Evolutionary conservation across 495 filamentous ascomycete species (phyloP), one percentile per base, ranked within the genome.

Genomic region (Penicillium bovifimosum): DNA sequence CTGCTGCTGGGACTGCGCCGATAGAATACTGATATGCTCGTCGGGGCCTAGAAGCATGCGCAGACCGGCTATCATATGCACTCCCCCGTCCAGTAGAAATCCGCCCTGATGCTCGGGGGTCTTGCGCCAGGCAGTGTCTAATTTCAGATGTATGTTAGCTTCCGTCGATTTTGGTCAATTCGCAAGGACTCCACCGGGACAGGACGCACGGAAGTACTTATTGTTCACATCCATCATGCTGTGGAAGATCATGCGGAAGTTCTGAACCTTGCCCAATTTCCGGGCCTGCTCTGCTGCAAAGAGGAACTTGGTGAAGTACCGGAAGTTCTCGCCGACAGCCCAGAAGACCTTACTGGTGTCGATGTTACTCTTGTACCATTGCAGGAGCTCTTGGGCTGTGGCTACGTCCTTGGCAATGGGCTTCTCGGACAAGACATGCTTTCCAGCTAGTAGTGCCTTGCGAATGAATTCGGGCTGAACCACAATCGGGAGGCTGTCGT

Each of bases 391-490:
- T 33, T 74, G 71, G 8, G 85, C 88, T 0, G 79, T 72, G 2
- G 74, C 70, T 16, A 89, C 58, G 61, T 89, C 81, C 58, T 79
- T 77, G 0, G 87, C 87, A 34, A 92, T 80, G 14, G 89, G 88
- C 65, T 93, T 95, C 67, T 95, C 89, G n/a, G 84, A 84, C 0
- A 92, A 68, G 6, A 92, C 88, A 66, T 90, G 87, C 56, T 93
- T 93, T 18, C 85, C 83, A 1, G 86, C 86, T 0, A 68, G 56
- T 0, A 93, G 74, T 5, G 86, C 70, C 28, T 61, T 57, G 18
- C 49, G 55, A 54, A 76, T 74, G 43, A 67, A 75, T 2, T 59
- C 56, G 10, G 67, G 70, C 40, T 76, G 71, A 9, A 63, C 61
- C 7, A 67, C 53, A 32, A 76, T 76, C 0, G 64, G 66, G 11